A percentile compares a stretch with the other conserved stretches of the same genome.
These are phyloP conservation scores for Sporothrix pallida DNA, from an alignment of 2,329 filamentous ascomycete genomes.

Conservation along the genomic window DNA sequence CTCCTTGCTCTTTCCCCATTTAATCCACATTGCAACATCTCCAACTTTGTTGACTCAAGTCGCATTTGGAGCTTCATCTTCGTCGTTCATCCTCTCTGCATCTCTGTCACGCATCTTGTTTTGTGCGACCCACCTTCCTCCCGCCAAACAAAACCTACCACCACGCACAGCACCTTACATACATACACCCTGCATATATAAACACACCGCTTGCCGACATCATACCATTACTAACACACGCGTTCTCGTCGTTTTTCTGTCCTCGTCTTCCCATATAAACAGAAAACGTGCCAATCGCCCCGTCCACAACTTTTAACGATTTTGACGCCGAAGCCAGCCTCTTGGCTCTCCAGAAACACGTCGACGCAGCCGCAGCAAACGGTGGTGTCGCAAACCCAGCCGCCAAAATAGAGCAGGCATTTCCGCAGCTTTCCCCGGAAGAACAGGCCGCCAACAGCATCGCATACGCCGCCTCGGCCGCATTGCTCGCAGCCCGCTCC, in stretches of 20 bases:
- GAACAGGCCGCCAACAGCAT: not conserved
- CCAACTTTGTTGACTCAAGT: conserved; percentile 13
- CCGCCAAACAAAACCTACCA: conserved; percentile 8
- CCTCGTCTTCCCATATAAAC: not conserved
- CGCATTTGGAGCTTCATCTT: not conserved
- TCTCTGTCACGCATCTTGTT: not conserved
- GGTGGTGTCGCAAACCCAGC: conserved; percentile 16
- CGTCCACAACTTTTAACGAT: conserved; percentile 11
- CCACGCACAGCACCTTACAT: not conserved
- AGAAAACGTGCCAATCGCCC: not conserved
- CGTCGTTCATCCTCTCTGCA: not conserved
- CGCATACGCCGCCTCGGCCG: conserved; percentile 30
- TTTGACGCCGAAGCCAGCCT: conserved; percentile 34
- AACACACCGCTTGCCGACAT: conserved; percentile 6
- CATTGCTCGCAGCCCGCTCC: not conserved
- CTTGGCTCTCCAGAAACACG: conserved; percentile 35
- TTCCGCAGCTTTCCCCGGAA: not conserved
- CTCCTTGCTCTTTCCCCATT: conserved; percentile 15
- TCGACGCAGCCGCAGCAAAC: conserved; percentile 31
- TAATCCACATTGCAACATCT: not conserved
- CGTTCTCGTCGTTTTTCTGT: not conserved
- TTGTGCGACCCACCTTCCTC: conserved; percentile 9
- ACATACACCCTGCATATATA: conserved; percentile 4
- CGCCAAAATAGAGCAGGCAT: conserved; percentile 7
- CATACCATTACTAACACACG: conserved; percentile 24